Evolutionary conservation across 163 green algal species (phyloP), one percentile per base, ranked within the genome.

Genomic region (Scenedesmus sp.): DNA sequence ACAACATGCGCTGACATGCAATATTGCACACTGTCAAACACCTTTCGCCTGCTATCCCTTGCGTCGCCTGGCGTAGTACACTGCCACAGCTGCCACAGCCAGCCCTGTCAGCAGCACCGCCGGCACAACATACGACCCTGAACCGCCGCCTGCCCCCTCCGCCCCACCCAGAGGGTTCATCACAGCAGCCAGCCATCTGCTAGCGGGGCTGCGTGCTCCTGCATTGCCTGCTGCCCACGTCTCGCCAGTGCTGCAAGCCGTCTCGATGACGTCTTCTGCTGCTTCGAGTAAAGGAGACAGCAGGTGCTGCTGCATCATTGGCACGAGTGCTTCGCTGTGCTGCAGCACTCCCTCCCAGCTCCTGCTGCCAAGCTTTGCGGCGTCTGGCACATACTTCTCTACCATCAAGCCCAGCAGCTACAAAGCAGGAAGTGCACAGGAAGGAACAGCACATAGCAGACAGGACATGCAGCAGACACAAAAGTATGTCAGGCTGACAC

Each of bases 341-440:
- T 66, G 59, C 52, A 89, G 18, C 0, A 85, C 89, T 23, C 82
- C 81, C 15, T 16, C 73, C 88, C 89, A 92, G 89, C 46, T 46
- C 2, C 34, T 56, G 60, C 64, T 46, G 66, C 64, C 4, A 3
- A 92, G 81, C 6, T 26, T 9, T 3, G 64, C 12, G 8, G 60
- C 23, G 23, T 70, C 89, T 3, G 89, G 89, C 2, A 92, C 89
- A 26, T 92, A 92, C 79, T 89, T 92, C 20, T 67, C 52, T n/a
- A 92, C 64, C 81, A 84, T n/a, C 18, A 92, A 82, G 81, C 89
- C 89, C 54, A 92, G 89, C 82, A 92, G 16, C 89, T 92, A 62
- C 77, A 77, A 3, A n/a, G 66, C n/a, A 59, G 2, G 12, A 56
- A 23, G 8, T 57, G 77, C 77, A 84, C 15, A 6, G 55, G 77